phyloP scores from a whole-genome alignment of 176 grass and related monocot genomes.

The Dactylis glomerata region DNA sequence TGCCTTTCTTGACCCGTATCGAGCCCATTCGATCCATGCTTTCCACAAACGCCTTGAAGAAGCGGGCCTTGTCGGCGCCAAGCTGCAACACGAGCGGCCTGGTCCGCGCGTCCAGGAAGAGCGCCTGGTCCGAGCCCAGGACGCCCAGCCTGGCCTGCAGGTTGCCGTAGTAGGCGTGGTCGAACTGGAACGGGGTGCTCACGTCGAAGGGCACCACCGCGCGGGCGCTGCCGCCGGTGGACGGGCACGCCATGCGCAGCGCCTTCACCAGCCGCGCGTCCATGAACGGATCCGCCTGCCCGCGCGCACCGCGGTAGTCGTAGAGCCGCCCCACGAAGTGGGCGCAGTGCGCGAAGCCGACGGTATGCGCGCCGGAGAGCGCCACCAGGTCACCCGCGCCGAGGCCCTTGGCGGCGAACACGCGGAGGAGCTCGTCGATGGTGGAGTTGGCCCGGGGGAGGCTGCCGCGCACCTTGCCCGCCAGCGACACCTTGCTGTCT shows the following conservation, averaged over 20 bases:
- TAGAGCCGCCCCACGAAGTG: slow-evolving; percentile 57
- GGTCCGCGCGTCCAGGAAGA: slow-evolving; percentile 65
- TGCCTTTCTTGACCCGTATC: slow-evolving; percentile 83
- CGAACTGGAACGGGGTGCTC: slow-evolving; percentile 67
- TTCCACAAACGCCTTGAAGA: slow-evolving; percentile 57
- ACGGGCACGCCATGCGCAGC: slow-evolving; percentile 70
- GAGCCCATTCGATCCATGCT: slow-evolving; percentile 82
- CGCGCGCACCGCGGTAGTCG: slow-evolving; percentile 52
- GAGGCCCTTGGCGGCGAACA: slow-evolving; percentile 71
- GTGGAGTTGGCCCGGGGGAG: slow-evolving; percentile 78
- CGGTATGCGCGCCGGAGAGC: slow-evolving; percentile 67
- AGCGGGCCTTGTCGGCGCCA: slow-evolving; percentile 48
- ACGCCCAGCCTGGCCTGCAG: slow-evolving; percentile 71
- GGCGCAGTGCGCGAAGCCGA: slow-evolving; percentile 87
- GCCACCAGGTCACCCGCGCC: slow-evolving; percentile 43
- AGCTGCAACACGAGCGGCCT: slow-evolving; percentile 56
- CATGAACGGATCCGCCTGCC: slow-evolving; percentile 55
- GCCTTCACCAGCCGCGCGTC: slow-evolving; percentile 76
- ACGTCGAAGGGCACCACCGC: slow-evolving; percentile 73
- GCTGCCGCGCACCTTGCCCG: slow-evolving; percentile 51
- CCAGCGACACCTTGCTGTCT: slow-evolving; percentile 85
- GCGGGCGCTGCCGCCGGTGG: slow-evolving; percentile 47
- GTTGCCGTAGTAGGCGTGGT: slow-evolving; percentile 66
- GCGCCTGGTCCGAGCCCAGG: slow-evolving; percentile 77
- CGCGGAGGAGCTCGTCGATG: slow-evolving; percentile 73